These are phyloP conservation scores for Ormosia emarginata DNA, from an alignment of 306 rosid species.

Conservation along the genomic window DNA sequence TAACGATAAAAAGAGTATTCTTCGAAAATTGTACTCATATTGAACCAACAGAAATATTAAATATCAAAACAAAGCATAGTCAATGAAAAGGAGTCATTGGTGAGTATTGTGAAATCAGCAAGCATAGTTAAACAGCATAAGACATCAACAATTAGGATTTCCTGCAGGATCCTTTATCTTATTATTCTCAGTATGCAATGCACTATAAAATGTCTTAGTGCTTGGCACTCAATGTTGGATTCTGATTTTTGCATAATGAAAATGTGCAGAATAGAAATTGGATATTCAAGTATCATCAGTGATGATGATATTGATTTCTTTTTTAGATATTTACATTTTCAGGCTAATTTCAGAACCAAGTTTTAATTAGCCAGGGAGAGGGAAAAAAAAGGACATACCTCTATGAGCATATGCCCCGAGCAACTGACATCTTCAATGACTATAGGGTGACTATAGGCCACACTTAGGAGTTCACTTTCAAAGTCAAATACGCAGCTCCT, in stretches of 20 bases:
- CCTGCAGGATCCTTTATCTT: background rate
- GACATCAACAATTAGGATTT: background rate
- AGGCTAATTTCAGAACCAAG: background rate
- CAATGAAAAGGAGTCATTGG: background rate
- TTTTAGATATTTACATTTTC: no score
- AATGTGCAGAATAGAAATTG: no score
- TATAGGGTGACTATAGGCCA: slow-evolving; percentile 48
- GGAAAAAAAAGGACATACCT: slow-evolving; percentile 40
- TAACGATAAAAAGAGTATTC: background rate
- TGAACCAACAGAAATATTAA: slow-evolving; percentile 4
- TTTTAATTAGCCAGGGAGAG: background rate
- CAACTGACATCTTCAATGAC: slow-evolving; percentile 78
- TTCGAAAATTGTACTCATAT: background rate
- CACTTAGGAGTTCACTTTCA: slow-evolving; percentile 36
- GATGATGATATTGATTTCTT: no score
- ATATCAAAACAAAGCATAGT: slow-evolving; percentile 4
- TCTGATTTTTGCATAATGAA: no score
- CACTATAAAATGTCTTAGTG: no score
- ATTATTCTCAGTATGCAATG: no score
- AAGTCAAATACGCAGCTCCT: slow-evolving; percentile 68
- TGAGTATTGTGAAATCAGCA: background rate
- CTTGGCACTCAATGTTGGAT: no score
- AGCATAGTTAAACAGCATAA: background rate
- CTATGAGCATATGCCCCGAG: slow-evolving; percentile 45
- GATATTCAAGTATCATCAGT: no score